phyloP scores from a whole-genome alignment of 2,329 filamentous ascomycete species.

The Nemania sp. region DNA sequence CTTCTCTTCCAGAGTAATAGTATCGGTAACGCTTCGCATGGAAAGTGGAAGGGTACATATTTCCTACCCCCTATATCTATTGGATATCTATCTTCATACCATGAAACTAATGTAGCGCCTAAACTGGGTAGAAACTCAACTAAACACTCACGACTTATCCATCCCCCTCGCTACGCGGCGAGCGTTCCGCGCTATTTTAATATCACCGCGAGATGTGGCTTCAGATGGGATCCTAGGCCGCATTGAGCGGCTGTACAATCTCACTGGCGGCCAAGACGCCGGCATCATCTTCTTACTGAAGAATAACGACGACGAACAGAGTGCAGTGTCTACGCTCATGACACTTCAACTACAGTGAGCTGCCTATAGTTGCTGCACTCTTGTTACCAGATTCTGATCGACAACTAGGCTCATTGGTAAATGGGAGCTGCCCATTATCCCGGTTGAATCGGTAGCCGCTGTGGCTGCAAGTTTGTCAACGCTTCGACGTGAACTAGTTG shows the following conservation, averaged over 20 bases:
- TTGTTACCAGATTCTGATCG: conserved; percentile 31
- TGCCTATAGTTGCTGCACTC: background rate
- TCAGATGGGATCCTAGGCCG: conserved; percentile 49
- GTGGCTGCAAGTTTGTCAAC: conserved; percentile 55
- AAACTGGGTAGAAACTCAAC: conserved; percentile 55
- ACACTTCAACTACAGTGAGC: conserved; percentile 60
- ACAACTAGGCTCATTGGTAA: conserved; percentile 51
- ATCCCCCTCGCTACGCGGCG: conserved; percentile 51
- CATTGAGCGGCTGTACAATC: conserved; percentile 56
- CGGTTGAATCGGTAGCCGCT: conserved; percentile 53
- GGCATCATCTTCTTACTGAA: conserved; percentile 61
- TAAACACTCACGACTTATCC: conserved; percentile 61
- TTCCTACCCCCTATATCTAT: background rate
- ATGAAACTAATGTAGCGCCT: conserved; percentile 25
- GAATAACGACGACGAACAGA: conserved; percentile 44
- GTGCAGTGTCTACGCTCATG: conserved; percentile 53
- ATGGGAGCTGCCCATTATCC: conserved; percentile 57
- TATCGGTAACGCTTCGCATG: background rate
- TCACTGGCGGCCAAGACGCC: conserved; percentile 55
- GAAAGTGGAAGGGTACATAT: conserved; percentile 49
- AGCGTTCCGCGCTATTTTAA: conserved; percentile 56
- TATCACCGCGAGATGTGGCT: conserved; percentile 55
- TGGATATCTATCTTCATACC: background rate
- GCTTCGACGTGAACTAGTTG: conserved; percentile 52
- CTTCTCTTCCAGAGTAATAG: conserved; percentile 43